Evolutionary conservation across 495 filamentous ascomycete species (phyloP).

Genomic region (Tuber borchii): DNA sequence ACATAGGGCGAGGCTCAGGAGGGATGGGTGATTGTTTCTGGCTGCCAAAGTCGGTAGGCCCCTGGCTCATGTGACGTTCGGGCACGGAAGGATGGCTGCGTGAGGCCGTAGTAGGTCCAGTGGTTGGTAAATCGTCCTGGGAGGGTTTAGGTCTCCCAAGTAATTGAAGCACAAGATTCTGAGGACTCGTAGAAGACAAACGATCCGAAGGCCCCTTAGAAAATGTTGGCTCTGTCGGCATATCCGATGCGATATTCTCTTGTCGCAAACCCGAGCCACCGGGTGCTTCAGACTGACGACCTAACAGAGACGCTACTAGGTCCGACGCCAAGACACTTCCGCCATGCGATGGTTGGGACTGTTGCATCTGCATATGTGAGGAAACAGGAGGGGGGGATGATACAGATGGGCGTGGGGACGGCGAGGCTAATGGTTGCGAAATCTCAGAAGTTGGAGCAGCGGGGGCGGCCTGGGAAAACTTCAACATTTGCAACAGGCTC

Average conservation of each 20-base stretch:
- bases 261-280: slow-evolving; percentile 24
- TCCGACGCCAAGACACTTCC: slow-evolving; percentile 58
- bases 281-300: slow-evolving; percentile 31
- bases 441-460: slow-evolving; percentile 40
- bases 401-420: slow-evolving; percentile 44
- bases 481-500: slow-evolving; percentile 77
- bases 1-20: slow-evolving; percentile 27
- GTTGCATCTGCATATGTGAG: slow-evolving; percentile 39
- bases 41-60: not conserved
- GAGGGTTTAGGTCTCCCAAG: slow-evolving; percentile 55
- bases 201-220: slow-evolving; percentile 22
- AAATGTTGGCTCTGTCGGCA: slow-evolving; percentile 13
- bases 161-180: slow-evolving; percentile 61
- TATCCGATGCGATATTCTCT: slow-evolving; percentile 28
- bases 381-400: slow-evolving; percentile 42
- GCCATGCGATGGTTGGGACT: slow-evolving; percentile 46
- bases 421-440: slow-evolving; percentile 44
- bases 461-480: slow-evolving; percentile 61
- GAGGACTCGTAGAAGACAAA: slow-evolving; percentile 49
- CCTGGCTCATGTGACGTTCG: slow-evolving; percentile 2
- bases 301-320: slow-evolving; percentile 55
- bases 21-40: not conserved
- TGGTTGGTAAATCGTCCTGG: slow-evolving; percentile 35
- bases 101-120: slow-evolving; percentile 13
- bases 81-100: not conserved